These are phyloP conservation scores for Aspergillus carlsbadensis DNA, from an alignment of 495 filamentous ascomycete species.

Conservation along the genomic window DNA sequence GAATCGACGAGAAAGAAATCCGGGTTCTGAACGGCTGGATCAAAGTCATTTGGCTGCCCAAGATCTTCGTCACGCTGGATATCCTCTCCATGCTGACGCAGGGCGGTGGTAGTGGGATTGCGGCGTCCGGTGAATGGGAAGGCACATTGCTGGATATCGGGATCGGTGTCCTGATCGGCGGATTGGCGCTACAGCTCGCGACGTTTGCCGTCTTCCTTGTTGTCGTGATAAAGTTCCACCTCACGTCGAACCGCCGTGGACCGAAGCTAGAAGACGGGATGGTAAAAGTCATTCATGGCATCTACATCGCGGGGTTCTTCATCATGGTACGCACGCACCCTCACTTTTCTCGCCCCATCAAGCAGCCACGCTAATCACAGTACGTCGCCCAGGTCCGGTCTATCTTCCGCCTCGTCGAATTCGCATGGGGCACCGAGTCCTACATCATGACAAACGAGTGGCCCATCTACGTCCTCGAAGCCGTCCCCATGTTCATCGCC, in stretches of 20 bases:
- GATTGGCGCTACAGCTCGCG: conserved; percentile 26
- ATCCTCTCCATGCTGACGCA: conserved; percentile 34
- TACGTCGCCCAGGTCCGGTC: conserved; percentile 34
- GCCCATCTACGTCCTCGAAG: conserved; percentile 39
- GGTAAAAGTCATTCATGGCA: conserved; percentile 24
- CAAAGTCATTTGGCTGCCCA: conserved; percentile 22
- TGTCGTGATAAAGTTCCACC: conserved; percentile 25
- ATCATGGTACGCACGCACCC: conserved; percentile 30
- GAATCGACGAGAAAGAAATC: background rate
- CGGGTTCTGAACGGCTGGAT: conserved; percentile 19
- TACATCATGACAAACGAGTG: conserved; percentile 38
- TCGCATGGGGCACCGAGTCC: conserved; percentile 30
- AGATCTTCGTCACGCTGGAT: conserved; percentile 34
- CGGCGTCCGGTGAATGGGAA: conserved; percentile 29
- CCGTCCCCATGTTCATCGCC: conserved; percentile 36
- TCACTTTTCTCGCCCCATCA: too few relatives aligned
- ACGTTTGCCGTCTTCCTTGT: conserved; percentile 29
- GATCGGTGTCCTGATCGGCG: conserved; percentile 27
- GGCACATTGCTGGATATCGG: conserved; percentile 22
- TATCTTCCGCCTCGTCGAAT: conserved; percentile 39
- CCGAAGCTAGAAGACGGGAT: conserved; percentile 15
- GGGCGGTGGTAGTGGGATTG: conserved; percentile 32
- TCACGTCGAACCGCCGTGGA: background rate
- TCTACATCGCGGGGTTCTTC: conserved; percentile 25
- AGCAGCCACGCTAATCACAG: too few relatives aligned